These are phyloP conservation scores for Thozetella sp. DNA, from an alignment of 495 filamentous ascomycete genomes.

Conservation along the genomic window DNA sequence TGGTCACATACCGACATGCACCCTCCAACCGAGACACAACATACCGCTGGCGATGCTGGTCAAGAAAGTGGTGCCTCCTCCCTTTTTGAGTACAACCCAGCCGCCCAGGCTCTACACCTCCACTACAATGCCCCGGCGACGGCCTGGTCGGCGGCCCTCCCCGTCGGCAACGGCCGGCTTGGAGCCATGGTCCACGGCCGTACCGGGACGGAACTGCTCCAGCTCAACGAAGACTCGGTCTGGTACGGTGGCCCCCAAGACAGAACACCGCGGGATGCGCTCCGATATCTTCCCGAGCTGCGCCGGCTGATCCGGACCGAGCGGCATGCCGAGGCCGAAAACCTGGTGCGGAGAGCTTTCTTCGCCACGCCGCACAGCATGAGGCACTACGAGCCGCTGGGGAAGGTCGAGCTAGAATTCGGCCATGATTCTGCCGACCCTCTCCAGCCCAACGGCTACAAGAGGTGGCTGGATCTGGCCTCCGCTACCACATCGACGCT, in stretches of 20 bases:
- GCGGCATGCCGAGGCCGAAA: background rate
- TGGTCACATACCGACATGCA: too few relatives aligned
- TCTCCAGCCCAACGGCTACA: background rate
- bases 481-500: background rate
- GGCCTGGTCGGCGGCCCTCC: background rate
- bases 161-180: background rate
- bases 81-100: background rate
- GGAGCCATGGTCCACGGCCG: background rate
- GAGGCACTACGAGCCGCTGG: constrained; percentile 1
- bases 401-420: background rate
- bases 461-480: background rate
- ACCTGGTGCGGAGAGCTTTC: background rate
- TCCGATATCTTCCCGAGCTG: background rate
- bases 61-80: background rate
- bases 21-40: too few relatives aligned
- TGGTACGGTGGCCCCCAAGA: background rate
- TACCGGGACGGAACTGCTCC: background rate
- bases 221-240: constrained; percentile 1
- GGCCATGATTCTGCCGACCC: background rate
- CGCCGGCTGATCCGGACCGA: background rate
- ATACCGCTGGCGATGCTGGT: background rate
- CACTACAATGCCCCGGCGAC: background rate
- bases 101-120: background rate
- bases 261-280: background rate
- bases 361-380: constrained; percentile 1